Conservation (phyloP, 1,284 basidiomycete species). For the Rhizoctonia solani region DNA sequence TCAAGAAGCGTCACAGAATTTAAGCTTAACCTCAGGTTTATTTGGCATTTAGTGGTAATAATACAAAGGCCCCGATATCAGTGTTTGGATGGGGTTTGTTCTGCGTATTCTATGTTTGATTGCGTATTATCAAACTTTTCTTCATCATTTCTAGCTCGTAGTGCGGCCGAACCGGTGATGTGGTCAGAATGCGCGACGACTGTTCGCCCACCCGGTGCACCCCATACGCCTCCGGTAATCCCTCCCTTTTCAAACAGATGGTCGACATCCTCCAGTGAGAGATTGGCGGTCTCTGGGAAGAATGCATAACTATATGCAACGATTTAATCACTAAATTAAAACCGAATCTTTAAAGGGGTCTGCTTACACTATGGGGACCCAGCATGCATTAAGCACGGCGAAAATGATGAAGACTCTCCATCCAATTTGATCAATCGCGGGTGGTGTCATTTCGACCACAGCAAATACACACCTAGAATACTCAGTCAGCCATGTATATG, state of each 20-base stretch:
- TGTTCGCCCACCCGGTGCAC: conserved; percentile 32
- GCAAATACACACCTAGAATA: conserved; percentile 48
- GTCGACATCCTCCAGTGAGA: conserved; percentile 53
- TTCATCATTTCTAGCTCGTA: not conserved
- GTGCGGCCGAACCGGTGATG: not conserved
- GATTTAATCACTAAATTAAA: not conserved
- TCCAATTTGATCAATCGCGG: conserved; percentile 55
- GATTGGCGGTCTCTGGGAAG: conserved; percentile 53
- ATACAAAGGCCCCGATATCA: too few species aligned
- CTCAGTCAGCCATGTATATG: not conserved
- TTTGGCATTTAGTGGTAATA: too few species aligned
- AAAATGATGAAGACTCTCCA: conserved; percentile 57
- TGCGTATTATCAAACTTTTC: conserved; percentile 12
- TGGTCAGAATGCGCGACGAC: conserved; percentile 19
- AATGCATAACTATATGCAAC: conserved; percentile 40
- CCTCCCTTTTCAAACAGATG: conserved; percentile 53
- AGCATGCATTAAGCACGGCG: conserved; percentile 53
- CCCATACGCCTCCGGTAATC: conserved; percentile 51
- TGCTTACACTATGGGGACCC: conserved; percentile 52
- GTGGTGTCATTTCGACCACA: conserved; percentile 55
- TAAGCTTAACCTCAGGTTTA: too few species aligned
- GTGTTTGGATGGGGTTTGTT: too few species aligned
- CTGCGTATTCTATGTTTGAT: not conserved
- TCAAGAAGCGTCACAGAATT: too few species aligned
- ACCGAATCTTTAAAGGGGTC: not conserved